Evolutionary conservation across 345 rosid genomes (phyloP), one percentile per base, ranked within the genome.

Genomic region (Hibiscus trionum): DNA sequence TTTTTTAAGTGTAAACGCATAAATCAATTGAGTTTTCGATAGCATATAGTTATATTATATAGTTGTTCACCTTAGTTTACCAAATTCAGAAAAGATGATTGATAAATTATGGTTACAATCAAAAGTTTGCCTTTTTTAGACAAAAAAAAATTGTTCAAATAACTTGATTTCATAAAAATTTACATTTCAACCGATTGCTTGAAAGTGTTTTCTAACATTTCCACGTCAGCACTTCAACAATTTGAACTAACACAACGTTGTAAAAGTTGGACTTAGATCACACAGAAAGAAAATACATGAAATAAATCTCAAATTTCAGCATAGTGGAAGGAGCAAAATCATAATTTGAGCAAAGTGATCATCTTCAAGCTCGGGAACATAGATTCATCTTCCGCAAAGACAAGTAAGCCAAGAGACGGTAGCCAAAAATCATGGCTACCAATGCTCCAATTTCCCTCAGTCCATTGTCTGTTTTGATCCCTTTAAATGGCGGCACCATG

Each of bases 361-460:
- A 4, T 46, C 12, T 44, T 66, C 15, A 44, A 42, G 80, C 66
- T 29, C 86, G 76, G 6, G 75, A 70, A 4, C 80, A 76, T 46
- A 85, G 82, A 56, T 86, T 86, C 96, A 88, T 92, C 29, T 84
- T 83, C 80, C 97, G 80, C 61, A 95, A 79, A 7, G 99, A 89
- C 63, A 92, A 77, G 79, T 95, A 95, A 5, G 99, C 99, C 66
- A 95, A 78, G 73, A 92, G 70, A 6, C 97, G 96, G 64, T 60
- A 60, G 17, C 64, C 64, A 5, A 60, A 60, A 29, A 60, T 60
- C 64, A 60, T 60, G n/a, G 64, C 64, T 1, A 60, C 64, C 64
- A 60, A 14, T 4, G 64, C 64, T 14, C 64, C 39, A 6, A 60
- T 19, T 29, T 60, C 64, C 19, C 39, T 29, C 39, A 6, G 31